Conservation (phyloP, 73 alveolate species). For the Uronychia binucleata region DNA sequence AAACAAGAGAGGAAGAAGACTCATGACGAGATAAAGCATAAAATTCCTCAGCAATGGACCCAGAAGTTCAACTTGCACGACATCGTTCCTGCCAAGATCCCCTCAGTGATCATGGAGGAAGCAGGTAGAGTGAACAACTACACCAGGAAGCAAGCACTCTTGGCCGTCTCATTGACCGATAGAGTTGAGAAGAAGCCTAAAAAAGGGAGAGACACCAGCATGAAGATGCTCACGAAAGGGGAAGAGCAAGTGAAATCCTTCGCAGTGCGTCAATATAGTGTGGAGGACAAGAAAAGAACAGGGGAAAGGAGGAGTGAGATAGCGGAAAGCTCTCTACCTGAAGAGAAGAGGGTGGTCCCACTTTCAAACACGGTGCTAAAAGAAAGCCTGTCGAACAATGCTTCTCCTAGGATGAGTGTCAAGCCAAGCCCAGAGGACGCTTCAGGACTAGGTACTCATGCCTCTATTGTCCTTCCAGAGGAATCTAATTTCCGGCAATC, state of each 20-base stretch:
- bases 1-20: not conserved
- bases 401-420: not conserved
- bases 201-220: not conserved
- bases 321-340: too few species aligned
- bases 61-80: constrained; percentile 54
- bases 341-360: too few species aligned
- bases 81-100: constrained; percentile 40
- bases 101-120: constrained; percentile 39
- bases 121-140: constrained; percentile 52
- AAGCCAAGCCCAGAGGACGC: not conserved
- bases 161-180: not conserved
- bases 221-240: too few species aligned
- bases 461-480: not conserved
- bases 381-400: constrained; percentile 30
- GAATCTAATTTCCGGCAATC: not conserved
- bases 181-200: not conserved
- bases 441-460: not conserved
- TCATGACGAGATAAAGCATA: constrained; percentile 51
- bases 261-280: not conserved
- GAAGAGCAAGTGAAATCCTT: too few species aligned
- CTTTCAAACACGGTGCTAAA: constrained; percentile 52
- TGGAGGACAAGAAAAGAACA: not conserved
- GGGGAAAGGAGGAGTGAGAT: too few species aligned
- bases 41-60: constrained; percentile 70
- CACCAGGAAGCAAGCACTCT: constrained; percentile 4